Conservation (phyloP, 169 alveolate species). For the Plasmodium yoelii region DNA sequence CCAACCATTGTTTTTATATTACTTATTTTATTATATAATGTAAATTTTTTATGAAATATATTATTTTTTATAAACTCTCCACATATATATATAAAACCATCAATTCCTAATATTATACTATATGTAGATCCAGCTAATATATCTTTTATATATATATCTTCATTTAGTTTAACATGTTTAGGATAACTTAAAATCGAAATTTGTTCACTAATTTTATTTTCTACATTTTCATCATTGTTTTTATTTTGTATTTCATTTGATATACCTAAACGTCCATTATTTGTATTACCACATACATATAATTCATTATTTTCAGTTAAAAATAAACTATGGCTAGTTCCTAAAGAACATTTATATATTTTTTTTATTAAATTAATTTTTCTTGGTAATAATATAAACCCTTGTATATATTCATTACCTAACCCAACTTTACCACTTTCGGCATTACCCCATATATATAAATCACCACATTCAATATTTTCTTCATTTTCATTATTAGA, state of each 20-base stretch:
- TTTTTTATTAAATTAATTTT: conserved; percentile 79
- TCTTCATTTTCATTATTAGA: conserved; percentile 19
- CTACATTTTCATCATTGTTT: no score
- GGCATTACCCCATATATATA: conserved; percentile 92
- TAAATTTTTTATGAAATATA: conserved; percentile 17
- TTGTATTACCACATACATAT: conserved; percentile 90
- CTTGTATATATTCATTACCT: conserved; percentile 83
- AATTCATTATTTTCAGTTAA: conserved; percentile 83
- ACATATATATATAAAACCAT: conserved; percentile 82
- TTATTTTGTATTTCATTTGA: conserved; percentile 5
- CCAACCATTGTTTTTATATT: conserved; percentile 68
- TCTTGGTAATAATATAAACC: conserved; percentile 86
- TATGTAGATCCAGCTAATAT: conserved; percentile 82
- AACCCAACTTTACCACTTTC: conserved; percentile 91
- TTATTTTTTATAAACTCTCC: conserved; percentile 77
- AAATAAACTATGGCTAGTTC: conserved; percentile 85
- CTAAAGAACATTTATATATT: conserved; percentile 87
- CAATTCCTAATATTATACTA: conserved; percentile 79
- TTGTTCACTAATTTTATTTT: no score
- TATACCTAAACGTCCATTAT: conserved; percentile 85
- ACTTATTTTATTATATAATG: conserved; percentile 69
- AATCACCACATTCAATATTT: conserved; percentile 79
- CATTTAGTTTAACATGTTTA: conserved; percentile 55
- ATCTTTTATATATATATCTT: conserved; percentile 74
- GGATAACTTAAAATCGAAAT: conserved; percentile 43